phyloP scores from a whole-genome alignment of 176 grass and related monocot genomes.

The Aechmea fasciata region DNA sequence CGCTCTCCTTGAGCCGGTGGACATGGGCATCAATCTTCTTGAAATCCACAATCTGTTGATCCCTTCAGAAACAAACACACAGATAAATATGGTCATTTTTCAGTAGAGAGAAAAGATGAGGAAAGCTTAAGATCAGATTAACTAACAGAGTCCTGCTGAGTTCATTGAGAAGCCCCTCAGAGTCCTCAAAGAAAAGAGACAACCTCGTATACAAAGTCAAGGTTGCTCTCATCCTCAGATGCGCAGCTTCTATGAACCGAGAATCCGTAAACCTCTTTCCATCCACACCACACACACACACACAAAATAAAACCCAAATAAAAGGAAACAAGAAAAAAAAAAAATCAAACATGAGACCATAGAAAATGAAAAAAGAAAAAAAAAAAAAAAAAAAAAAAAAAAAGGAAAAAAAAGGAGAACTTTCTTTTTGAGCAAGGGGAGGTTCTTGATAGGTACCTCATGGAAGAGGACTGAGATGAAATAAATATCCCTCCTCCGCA shows the following conservation, averaged over 20 bases:
- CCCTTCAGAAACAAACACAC: slow-evolving; percentile 16
- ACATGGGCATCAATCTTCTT: slow-evolving; percentile 42
- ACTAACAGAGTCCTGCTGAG: slow-evolving; percentile 33
- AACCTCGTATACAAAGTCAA: slow-evolving; percentile 28
- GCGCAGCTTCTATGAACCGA: slow-evolving; percentile 32
- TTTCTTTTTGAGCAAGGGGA: no score
- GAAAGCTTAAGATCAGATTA: neutral
- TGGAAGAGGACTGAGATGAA: no score
- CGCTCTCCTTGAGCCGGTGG: slow-evolving; percentile 36
- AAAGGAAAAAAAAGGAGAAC: no score
- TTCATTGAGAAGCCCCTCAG: slow-evolving; percentile 32
- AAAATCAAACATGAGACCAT: no score
- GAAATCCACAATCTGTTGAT: slow-evolving; percentile 37
- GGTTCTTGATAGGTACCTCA: no score
- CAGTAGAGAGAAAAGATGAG: slow-evolving; percentile 10
- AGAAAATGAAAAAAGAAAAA: no score
- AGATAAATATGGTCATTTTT: neutral
- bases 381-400: no score
- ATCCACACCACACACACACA: neutral
- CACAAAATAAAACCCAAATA: no score
- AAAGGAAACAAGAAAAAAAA: no score
- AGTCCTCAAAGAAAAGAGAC: slow-evolving; percentile 39
- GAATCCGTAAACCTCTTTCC: slow-evolving; percentile 29
- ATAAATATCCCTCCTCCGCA: no score
- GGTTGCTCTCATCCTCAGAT: slow-evolving; percentile 45